Evolutionary conservation across 179 eudicot genomes (phyloP), one percentile per base, ranked within the genome.

Genomic region (Carnegiea gigantea): DNA sequence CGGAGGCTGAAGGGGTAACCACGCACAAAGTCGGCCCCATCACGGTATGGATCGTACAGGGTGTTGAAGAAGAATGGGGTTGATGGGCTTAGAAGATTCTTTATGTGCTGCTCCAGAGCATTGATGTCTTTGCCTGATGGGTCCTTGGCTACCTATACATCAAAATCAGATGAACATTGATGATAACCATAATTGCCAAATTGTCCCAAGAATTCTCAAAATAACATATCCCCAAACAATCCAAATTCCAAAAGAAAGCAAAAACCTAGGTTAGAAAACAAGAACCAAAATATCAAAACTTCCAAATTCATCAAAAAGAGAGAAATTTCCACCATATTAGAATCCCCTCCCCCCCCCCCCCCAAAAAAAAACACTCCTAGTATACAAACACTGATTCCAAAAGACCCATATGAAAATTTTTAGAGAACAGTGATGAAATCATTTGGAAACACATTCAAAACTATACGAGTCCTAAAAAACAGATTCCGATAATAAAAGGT

Each of bases 21-120:
- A 57, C 97, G 94, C 49, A 93, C 98, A 59, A 92, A 95, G 84
- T 93, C 98, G 21, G 97, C 90, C 36, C 98, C 98, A 6, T 95
- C 97, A 4, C 89, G 78, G 77, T 80, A 95, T 11, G 98, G 98
- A 53, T 95, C 98, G 64, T 95, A 95, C 51, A 95, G 83, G 6
- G 98, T 95, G 91, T 95, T 95, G 92, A 95, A 93, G 88, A 95
- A 93, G 44, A 77, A 84, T 8, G 98, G 98, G 60, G 98, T 90
- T 28, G 98, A 90, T 68, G 98, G 98, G 82, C 84, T 84, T 12
- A 95, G 86, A 24, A 95, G 90, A 84, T 93, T 95, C 91, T 88
- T 89, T 57, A 95, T 95, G 86, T 95, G 98, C 79, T 93, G 97
- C 79, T 83, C 90, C 1, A 95, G 90, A 0, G 98, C 98, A 84